Base-by-base conservation (phyloP, 2,329 filamentous ascomycete genomes). In the Dichotomopilus funicola region DNA sequence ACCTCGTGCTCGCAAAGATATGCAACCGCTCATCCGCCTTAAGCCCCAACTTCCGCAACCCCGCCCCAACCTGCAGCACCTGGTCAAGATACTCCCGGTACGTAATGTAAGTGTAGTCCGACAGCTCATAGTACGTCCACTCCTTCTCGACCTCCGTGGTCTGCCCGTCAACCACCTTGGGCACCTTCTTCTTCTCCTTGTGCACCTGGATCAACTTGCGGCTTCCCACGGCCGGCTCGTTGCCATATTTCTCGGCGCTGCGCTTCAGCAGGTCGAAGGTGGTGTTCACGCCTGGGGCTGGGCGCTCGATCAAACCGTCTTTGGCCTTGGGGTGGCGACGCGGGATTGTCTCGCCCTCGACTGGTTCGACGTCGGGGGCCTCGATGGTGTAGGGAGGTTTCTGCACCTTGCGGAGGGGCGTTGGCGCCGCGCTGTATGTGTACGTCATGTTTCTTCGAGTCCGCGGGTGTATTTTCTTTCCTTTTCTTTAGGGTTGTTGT, bases 111-210 rank as follows among this genome's bases (percentile, higher is more conserved):
- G 79, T 78, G 75, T 88, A 96, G 49, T 78, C 76, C 59, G 87
- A 86, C 63, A 95, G 83, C 78, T 96, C 91, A 64, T 89, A 95
- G 73, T 85, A 95, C 52, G 86, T 85, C 91, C 91, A 96, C 71
- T 92, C 83, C 82, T 95, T 96, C 61, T 95, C 88, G 37, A 94
- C 83, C 73, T 91, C 82, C 61, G 79, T 77, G 71, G 90, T 80
- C 69, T 88, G 80, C 63, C 91, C 91, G 66, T 95, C 88, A 56
- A 95, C 76, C 50, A 89, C 79, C 80, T 95, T 96, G 79, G 91
- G 87, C 63, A 96, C 76, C 79, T 90, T 94, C 77, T 92, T 95
- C 64, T 81, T 86, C 77, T 96, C 91, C 65, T 82, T 82, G 72
- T 95, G 90, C 47, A 86, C 83, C 71, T 86, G 78, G 72, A 96